Evolutionary conservation across 306 rosid species (phyloP).

Genomic region (Bauhinia variegata): DNA sequence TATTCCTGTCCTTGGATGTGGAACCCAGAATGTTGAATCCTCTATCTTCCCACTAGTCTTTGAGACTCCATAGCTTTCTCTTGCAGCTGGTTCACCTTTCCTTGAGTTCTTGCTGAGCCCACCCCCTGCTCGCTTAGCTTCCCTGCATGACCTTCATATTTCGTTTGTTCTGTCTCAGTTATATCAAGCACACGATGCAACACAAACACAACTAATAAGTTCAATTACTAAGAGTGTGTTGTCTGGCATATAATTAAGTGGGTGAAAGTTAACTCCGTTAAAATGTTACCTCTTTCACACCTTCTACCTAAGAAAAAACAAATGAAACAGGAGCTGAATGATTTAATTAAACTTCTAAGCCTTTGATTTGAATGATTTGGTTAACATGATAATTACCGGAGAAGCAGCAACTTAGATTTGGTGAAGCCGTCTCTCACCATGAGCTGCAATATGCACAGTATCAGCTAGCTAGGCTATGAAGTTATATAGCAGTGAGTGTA

Average conservation of each 20-base stretch:
- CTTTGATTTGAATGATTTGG: not conserved
- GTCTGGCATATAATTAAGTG: no score
- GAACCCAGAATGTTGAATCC: slow-evolving; percentile 54
- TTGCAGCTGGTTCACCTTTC: not conserved
- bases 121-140: slow-evolving; percentile 28
- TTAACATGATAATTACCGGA: slow-evolving; percentile 37
- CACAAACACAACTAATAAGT: no score
- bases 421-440: slow-evolving; percentile 39
- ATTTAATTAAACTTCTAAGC: no score
- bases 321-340: no score
- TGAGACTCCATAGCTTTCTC: slow-evolving; percentile 3
- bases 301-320: no score
- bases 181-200: no score
- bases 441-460: slow-evolving; percentile 20
- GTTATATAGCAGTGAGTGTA: not conserved
- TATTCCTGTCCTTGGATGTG: slow-evolving; percentile 71
- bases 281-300: no score
- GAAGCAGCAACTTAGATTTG: slow-evolving; percentile 34
- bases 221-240: no score
- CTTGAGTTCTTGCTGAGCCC: slow-evolving; percentile 31
- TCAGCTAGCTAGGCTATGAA: not conserved
- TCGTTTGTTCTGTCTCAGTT: not conserved
- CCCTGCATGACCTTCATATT: slow-evolving; percentile 37
- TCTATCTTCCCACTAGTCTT: slow-evolving; percentile 18
- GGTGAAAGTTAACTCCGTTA: no score